These are phyloP conservation scores for Patellifolia procumbens DNA, from an alignment of 179 eudicot species.

Conservation along the genomic window DNA sequence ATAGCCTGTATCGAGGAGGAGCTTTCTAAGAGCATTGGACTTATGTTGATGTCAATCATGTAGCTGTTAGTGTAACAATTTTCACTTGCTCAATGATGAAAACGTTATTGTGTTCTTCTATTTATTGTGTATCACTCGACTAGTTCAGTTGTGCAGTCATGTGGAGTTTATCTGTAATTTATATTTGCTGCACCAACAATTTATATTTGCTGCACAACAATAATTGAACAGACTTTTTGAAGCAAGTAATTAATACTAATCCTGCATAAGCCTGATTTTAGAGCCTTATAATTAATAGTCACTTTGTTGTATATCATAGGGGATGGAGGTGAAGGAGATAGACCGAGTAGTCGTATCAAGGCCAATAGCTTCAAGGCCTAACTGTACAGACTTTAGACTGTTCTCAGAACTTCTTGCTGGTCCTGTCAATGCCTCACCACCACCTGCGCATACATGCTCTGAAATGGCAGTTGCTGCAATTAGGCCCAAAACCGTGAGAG, in stretches of 20 bases:
- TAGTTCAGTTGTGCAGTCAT: neutral
- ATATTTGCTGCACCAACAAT: neutral
- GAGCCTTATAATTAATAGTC: neutral
- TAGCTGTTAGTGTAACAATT: neutral
- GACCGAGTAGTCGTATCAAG: conserved; percentile 61
- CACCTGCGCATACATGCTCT: conserved; percentile 37
- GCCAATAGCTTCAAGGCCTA: conserved; percentile 89
- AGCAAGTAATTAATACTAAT: too few relatives aligned
- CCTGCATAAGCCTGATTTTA: neutral
- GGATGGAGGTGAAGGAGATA: conserved; percentile 61
- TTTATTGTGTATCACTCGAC: neutral
- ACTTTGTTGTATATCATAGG: conserved; percentile 3
- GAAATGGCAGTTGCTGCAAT: conserved; percentile 50
- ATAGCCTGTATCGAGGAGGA: neutral
- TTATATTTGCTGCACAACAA: too few relatives aligned
- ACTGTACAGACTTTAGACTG: conserved; percentile 47
- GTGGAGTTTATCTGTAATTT: too few relatives aligned
- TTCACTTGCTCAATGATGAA: neutral
- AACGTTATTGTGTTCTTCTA: neutral
- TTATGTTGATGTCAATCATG: neutral
- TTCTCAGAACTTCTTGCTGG: conserved; percentile 71
- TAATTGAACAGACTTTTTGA: neutral
- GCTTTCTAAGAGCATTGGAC: neutral
- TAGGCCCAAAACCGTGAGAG: conserved; percentile 74
- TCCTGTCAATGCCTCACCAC: conserved; percentile 50